Conservation (phyloP, 768 basidiomycete species). For the Sarcodon aspratus region DNA sequence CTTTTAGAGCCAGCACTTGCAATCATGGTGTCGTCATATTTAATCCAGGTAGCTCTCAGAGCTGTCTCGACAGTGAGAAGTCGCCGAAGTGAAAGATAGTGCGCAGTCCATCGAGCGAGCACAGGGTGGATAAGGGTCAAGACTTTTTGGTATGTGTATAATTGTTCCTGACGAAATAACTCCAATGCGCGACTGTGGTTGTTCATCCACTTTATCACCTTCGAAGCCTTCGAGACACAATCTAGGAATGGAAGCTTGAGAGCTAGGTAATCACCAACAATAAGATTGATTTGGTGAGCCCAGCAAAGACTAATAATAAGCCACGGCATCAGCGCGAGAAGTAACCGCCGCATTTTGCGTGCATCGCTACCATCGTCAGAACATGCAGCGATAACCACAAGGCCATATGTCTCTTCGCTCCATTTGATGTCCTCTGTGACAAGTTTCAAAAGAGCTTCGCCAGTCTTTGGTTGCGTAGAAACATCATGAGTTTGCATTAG, state of each 20-base stretch:
- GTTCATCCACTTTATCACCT: slow-evolving; percentile 21
- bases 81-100: too few relatives aligned
- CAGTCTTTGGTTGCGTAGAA: slow-evolving; percentile 5
- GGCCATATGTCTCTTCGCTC: not conserved
- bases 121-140: slow-evolving; percentile 19
- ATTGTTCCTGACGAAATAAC: slow-evolving; percentile 17
- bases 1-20: too few relatives aligned
- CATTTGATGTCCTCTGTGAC: slow-evolving; percentile 3
- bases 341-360: slow-evolving; percentile 3
- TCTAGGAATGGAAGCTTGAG: slow-evolving; percentile 7
- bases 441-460: slow-evolving; percentile 4
- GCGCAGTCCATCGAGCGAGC: too few relatives aligned
- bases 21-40: too few relatives aligned
- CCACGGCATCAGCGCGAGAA: slow-evolving; percentile 2
- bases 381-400: slow-evolving; percentile 1
- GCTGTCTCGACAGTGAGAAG: too few relatives aligned
- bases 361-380: slow-evolving; percentile 5
- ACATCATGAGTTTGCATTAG: slow-evolving; percentile 4
- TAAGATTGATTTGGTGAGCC: slow-evolving; percentile 22
- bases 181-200: slow-evolving; percentile 19
- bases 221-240: slow-evolving; percentile 9
- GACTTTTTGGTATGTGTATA: not conserved
- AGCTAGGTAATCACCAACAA: slow-evolving; percentile 23
- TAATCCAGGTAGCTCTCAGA: too few relatives aligned
- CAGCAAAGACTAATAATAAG: slow-evolving; percentile 14